Conservation (phyloP, 768 basidiomycete species). For the Termitomyces sp. region DNA sequence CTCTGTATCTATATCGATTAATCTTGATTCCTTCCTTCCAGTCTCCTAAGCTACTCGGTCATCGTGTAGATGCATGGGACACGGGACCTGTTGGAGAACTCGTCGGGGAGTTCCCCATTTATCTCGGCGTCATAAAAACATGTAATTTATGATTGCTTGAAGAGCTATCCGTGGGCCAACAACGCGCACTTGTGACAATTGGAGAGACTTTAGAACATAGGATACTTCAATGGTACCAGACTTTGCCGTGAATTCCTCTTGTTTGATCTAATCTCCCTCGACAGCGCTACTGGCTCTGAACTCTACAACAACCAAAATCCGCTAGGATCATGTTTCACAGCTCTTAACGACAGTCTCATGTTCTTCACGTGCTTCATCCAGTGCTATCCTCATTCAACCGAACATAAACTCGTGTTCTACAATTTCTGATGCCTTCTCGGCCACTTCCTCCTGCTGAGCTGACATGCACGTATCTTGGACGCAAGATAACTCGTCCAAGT, state of each 20-base stretch:
- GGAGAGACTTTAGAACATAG: too few species aligned
- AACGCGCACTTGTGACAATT: neutral
- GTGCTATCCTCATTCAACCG: neutral
- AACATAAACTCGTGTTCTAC: neutral
- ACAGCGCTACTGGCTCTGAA: neutral
- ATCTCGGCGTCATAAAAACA: neutral
- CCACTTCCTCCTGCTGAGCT: neutral
- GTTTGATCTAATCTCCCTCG: neutral
- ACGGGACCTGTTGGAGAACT: too few species aligned
- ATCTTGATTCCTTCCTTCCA: neutral
- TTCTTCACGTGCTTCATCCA: too few species aligned
- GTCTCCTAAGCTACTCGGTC: neutral
- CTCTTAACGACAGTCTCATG: too few species aligned
- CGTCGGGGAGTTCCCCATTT: neutral
- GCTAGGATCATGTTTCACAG: too few species aligned
- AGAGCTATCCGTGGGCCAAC: neutral
- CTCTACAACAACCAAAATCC: neutral
- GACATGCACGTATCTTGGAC: too few species aligned
- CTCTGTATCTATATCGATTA: neutral
- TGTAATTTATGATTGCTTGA: neutral
- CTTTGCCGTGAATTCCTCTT: too few species aligned
- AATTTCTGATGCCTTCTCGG: too few species aligned
- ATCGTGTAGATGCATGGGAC: too few species aligned
- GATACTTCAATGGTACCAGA: neutral
- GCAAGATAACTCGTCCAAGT: too few species aligned